Conservation (phyloP, 805 yeast species). For the Starmerella bombicola region DNA sequence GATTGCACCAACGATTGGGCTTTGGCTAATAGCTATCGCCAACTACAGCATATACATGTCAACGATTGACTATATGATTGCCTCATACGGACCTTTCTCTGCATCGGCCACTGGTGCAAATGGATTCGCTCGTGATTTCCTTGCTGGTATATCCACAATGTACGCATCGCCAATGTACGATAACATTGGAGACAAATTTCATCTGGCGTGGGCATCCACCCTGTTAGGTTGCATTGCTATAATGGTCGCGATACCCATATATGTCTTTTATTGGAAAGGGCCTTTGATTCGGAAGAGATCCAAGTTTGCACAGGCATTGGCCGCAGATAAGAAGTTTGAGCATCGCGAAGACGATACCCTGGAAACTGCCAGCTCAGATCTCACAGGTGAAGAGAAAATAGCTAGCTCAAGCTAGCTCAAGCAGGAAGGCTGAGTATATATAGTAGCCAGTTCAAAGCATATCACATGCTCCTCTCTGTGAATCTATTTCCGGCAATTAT, state of each 20-base stretch:
- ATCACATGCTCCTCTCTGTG: too few relatives aligned
- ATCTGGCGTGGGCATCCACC: slow-evolving; percentile 34
- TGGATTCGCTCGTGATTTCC: slow-evolving; percentile 34
- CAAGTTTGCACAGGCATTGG: slow-evolving; percentile 30
- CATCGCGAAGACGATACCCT: slow-evolving; percentile 1
- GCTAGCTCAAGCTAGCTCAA: too few relatives aligned
- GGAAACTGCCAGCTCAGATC: too few relatives aligned
- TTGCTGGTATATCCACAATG: slow-evolving; percentile 34
- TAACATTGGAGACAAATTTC: slow-evolving; percentile 27
- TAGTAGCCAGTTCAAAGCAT: too few relatives aligned
- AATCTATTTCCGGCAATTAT: too few relatives aligned
- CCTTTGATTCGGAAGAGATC: slow-evolving; percentile 30
- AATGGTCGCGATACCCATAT: slow-evolving; percentile 31
- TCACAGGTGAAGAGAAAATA: too few relatives aligned
- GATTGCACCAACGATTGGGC: slow-evolving; percentile 34
- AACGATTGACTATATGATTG: slow-evolving; percentile 36
- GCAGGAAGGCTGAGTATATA: too few relatives aligned
- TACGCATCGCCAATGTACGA: slow-evolving; percentile 32
- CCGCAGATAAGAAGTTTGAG: slow-evolving; percentile 15
- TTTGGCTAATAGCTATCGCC: slow-evolving; percentile 32
- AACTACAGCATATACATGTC: slow-evolving; percentile 35
- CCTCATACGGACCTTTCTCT: slow-evolving; percentile 34
- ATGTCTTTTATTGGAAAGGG: slow-evolving; percentile 34
- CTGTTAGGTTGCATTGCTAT: slow-evolving; percentile 30
- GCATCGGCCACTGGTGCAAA: slow-evolving; percentile 37